Conservation (phyloP, 2,329 filamentous ascomycete species). For the Beauveria varroae region DNA sequence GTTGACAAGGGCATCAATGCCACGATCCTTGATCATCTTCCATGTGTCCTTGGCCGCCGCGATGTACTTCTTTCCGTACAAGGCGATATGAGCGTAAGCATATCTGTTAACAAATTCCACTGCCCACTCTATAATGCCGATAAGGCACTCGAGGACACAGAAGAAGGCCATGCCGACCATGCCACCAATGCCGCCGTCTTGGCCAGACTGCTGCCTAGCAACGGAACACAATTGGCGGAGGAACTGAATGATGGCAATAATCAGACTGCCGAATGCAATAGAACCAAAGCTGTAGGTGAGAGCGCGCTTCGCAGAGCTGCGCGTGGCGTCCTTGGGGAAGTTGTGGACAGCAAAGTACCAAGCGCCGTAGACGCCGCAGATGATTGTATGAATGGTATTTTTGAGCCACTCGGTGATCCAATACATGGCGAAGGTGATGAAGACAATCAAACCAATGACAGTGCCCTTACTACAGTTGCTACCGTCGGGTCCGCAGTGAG, state of each 20-base stretch:
- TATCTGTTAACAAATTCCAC: conserved; percentile 87
- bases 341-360: conserved; percentile 79
- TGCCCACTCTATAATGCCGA: conserved; percentile 75
- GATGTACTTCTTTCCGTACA: conserved; percentile 87
- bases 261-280: conserved; percentile 75
- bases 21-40: conserved; percentile 85
- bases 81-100: conserved; percentile 84
- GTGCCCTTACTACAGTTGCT: conserved; percentile 65
- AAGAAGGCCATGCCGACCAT: conserved; percentile 58
- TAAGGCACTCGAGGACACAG: conserved; percentile 69
- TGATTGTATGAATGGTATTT: conserved; percentile 82
- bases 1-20: conserved; percentile 83
- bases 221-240: conserved; percentile 74
- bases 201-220: conserved; percentile 53
- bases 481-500: conserved; percentile 39
- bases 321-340: conserved; percentile 70
- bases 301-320: conserved; percentile 73
- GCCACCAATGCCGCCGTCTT: conserved; percentile 68
- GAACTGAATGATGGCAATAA: conserved; percentile 83
- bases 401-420: conserved; percentile 94
- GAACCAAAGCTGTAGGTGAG: conserved; percentile 90
- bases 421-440: conserved; percentile 85
- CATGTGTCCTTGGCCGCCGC: conserved; percentile 83
- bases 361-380: conserved; percentile 81
- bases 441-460: conserved; percentile 77